Conservation (phyloP, 768 basidiomycete species). For the Tephrocybe sp. region DNA sequence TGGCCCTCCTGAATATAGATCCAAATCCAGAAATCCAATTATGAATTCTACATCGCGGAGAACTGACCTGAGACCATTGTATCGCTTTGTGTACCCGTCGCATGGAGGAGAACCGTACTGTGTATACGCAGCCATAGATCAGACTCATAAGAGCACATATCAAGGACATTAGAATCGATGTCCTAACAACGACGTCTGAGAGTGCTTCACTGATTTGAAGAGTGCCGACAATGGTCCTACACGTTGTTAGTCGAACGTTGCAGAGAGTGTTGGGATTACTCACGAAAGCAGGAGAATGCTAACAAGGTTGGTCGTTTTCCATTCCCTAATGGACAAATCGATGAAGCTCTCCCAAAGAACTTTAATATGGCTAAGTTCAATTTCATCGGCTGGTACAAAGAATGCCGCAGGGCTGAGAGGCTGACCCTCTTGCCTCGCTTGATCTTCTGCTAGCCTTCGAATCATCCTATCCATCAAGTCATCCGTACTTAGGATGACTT, state of each 20-base stretch:
- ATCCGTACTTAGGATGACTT: neutral
- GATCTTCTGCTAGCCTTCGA: neutral
- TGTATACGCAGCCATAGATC: conserved; percentile 73
- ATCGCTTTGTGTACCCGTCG: conserved; percentile 68
- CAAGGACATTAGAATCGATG: conserved; percentile 61
- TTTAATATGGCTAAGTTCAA: neutral
- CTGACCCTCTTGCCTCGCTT: neutral
- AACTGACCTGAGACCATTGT: conserved; percentile 48
- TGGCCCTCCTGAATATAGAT: conserved; percentile 3
- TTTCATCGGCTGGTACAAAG: conserved; percentile 1
- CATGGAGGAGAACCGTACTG: conserved; percentile 73
- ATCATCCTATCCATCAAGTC: neutral
- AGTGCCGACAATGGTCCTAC: conserved; percentile 66
- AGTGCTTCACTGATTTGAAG: conserved; percentile 57
- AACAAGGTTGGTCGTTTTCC: conserved; percentile 75
- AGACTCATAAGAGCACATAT: conserved; percentile 70
- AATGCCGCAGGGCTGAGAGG: neutral
- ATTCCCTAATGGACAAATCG: conserved; percentile 64
- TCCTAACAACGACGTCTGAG: conserved; percentile 60
- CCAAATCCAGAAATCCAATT: neutral
- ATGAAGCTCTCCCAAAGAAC: conserved; percentile 70
- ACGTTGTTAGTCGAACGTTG: neutral
- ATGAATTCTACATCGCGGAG: neutral
- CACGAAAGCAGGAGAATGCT: conserved; percentile 59
- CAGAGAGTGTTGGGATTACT: conserved; percentile 13